A percentile compares a stretch with the other conserved stretches of the same genome.
These are phyloP conservation scores for Spiromastix sp. DNA, from an alignment of 2,329 filamentous ascomycete species.

Conservation along the genomic window DNA sequence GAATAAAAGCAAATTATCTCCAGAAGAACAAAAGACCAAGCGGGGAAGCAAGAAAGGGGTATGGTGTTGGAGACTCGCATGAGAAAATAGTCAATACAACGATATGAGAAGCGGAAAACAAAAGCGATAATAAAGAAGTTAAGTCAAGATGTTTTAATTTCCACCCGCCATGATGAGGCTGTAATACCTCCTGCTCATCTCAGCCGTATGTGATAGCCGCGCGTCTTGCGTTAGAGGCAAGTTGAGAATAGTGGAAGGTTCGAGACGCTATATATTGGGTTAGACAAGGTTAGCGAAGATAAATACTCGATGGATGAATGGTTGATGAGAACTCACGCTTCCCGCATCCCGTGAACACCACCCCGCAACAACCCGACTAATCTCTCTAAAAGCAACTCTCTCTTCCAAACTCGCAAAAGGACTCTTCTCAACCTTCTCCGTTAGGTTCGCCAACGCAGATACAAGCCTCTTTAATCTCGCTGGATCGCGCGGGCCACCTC, in stretches of 20 bases:
- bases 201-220: conserved; percentile 58
- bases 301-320: conserved; percentile 1
- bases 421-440: conserved; percentile 27
- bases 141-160: neutral
- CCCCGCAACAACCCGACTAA: conserved; percentile 62
- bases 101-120: no score
- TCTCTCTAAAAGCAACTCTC: conserved; percentile 69
- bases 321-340: conserved; percentile 39
- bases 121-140: no score
- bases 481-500: conserved; percentile 30
- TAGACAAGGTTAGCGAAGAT: conserved; percentile 6
- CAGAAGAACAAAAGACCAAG: conserved; percentile 4
- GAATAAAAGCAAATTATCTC: neutral
- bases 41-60: conserved; percentile 6
- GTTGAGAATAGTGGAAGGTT: conserved; percentile 29
- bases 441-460: conserved; percentile 35
- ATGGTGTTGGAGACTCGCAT: neutral
- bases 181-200: conserved; percentile 61
- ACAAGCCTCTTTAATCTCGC: conserved; percentile 35
- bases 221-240: conserved; percentile 58
- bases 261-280: conserved; percentile 19
- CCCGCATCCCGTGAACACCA: conserved; percentile 52
- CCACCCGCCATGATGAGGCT: conserved; percentile 47
- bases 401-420: conserved; percentile 42
- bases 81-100: neutral